Evolutionary conservation across 225 moss, liverwort and hornwort species (phyloP).

Genomic region (Polytrichum formosum): DNA sequence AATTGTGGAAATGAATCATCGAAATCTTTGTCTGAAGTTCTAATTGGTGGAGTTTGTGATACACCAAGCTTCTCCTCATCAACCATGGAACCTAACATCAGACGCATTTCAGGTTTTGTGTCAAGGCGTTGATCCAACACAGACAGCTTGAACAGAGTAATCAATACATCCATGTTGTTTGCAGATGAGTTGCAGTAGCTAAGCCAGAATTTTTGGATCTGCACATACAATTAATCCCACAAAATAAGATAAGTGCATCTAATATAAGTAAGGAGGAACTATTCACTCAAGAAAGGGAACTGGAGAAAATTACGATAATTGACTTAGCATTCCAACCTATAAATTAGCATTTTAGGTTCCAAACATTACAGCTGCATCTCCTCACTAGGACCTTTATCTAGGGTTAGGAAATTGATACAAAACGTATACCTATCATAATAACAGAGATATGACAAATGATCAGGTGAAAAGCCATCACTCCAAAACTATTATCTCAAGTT

Average conservation of each 20-base stretch:
- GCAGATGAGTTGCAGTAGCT: slow-evolving; percentile 84
- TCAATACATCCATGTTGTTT: slow-evolving; percentile 75
- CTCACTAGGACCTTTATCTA: too few relatives aligned
- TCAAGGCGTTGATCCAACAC: slow-evolving; percentile 89
- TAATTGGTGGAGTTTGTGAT: slow-evolving; percentile 16
- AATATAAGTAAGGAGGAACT: background rate
- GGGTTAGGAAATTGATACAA: too few relatives aligned
- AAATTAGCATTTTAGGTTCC: too few relatives aligned
- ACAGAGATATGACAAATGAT: too few relatives aligned
- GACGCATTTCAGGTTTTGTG: slow-evolving; percentile 93
- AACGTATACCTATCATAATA: too few relatives aligned
- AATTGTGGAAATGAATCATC: slow-evolving; percentile 48
- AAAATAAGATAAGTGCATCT: background rate
- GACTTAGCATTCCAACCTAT: too few relatives aligned
- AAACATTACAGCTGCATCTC: too few relatives aligned
- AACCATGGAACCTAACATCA: slow-evolving; percentile 95
- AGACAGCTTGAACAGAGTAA: slow-evolving; percentile 80
- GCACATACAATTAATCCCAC: slow-evolving; percentile 20
- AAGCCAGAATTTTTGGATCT: slow-evolving; percentile 93
- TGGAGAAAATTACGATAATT: background rate
- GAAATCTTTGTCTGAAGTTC: slow-evolving; percentile 23
- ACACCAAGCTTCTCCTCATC: slow-evolving; percentile 70
- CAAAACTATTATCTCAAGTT: too few relatives aligned
- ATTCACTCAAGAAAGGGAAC: background rate
- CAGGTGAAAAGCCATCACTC: too few relatives aligned